phyloP scores from a whole-genome alignment of 2,329 filamentous ascomycete genomes.

The Pseudogymnoascus sp. region DNA sequence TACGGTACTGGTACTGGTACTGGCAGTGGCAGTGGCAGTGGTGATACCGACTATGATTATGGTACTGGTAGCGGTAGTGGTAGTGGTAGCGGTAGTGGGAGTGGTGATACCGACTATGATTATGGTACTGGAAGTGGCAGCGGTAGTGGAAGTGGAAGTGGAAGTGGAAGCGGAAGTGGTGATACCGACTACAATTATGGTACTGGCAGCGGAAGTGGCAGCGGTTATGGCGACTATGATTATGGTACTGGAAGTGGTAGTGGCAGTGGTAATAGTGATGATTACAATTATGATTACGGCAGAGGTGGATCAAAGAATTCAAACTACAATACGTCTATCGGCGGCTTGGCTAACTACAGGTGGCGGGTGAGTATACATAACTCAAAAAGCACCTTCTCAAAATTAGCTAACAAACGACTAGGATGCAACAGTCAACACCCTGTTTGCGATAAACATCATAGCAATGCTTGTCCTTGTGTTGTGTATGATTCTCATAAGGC shows the following conservation, averaged over 20 bases:
- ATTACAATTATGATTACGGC: not conserved
- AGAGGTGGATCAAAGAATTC: not conserved
- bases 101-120: not conserved
- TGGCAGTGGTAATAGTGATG: not conserved
- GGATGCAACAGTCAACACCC: not conserved
- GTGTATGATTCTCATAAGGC: constrained; percentile 1
- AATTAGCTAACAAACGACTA: not conserved
- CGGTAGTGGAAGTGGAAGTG: not conserved
- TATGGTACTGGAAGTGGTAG: not conserved
- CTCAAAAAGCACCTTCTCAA: not conserved
- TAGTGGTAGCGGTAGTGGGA: not conserved
- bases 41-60: not conserved
- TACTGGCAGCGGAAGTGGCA: not conserved
- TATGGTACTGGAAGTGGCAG: not conserved
- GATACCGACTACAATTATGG: not conserved
- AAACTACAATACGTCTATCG: not conserved
- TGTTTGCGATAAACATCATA: not conserved
- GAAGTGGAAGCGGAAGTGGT: not conserved
- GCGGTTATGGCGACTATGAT: not conserved
- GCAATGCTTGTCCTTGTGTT: not conserved
- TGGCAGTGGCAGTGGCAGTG: not conserved
- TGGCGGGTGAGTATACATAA: not conserved
- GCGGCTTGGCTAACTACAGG: no score
- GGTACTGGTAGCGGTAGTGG: not conserved
- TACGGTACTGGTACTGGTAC: not conserved